Evolutionary conservation across 148 eudicot genomes (phyloP), one percentile per base, ranked within the genome.

Genomic region (Chenopodium berlandieri): DNA sequence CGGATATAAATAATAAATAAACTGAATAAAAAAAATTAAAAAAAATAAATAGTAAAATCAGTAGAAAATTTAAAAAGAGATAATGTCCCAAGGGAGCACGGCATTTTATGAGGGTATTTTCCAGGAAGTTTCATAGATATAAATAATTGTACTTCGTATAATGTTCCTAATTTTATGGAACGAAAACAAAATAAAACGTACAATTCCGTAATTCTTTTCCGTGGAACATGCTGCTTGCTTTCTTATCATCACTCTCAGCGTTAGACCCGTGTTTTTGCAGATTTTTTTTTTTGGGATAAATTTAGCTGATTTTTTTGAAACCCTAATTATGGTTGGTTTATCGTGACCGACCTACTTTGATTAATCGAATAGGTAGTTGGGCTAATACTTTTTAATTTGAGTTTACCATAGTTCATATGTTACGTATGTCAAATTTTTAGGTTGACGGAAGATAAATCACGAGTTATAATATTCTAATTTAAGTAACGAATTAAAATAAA

Each of bases 111-210:
- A 40, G 46, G 52, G 50, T 16, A 64, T 23, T 77, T 82, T 71
- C 84, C 47, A 27, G 69, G 84, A 82, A 82, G 65, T 4, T 82
- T 79, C 77, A 4, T 54, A 14, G 22, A 69, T 32, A 56, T 17
- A 40, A 40, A 56, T 17, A 9, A 10, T 34, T 48, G 50, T 12
- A 23, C 23, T 23, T 23, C 23, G 23, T 23, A 40, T 4, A 40
- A 6, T 40, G 7, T 66, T 68, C 76, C 70, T 67, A 2, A 50
- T 66, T 12, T 5, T 20, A 22, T 50, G 64, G 52, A 62, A 40
- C 2, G 63, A 17, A 52, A 52, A 23, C 4, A 12, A 73, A 11
- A n/a, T 25, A 13, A 12, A 7, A 1, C 73, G 37, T 30, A 68
- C 27, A 25, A 68, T 58, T 58, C 44, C 25, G 34, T 9, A 71